Base-by-base conservation (phyloP, 176 grass and related monocot genomes). In the Aegilops speltoides region DNA sequence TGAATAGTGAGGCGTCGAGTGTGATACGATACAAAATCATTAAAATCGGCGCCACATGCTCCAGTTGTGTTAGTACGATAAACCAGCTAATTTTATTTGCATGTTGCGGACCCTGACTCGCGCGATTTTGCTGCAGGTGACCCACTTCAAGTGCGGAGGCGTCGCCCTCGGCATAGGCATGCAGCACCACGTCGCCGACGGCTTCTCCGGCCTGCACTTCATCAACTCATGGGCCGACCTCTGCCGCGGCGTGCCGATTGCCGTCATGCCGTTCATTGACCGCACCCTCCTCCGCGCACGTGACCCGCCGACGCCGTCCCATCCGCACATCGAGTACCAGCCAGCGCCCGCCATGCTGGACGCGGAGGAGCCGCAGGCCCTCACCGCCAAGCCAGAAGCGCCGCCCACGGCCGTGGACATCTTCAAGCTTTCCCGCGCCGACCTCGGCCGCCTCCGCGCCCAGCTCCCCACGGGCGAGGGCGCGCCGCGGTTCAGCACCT, bases 171-270 rank as follows among this genome's bases (percentile, higher is more conserved):
- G 95, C 48, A 93, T 98, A 22, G 95, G 93, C 65, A 92, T 98
- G 93, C 95, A 98, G 88, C 95, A 98, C 87, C 95, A 98, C 71
- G 93, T 89, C 46, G 95, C 93, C 6, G 95, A 98, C 62, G 95
- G 95, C 80, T 87, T 91, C 78, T 98, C 95, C 46, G 95, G 91
- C 41, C 87, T 98, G 36, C 95, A 93, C 77, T 95, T 98, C 91
- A 95, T 98, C 87, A 98, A 98, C 88, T 89, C 95, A 7, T 98
- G 95, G 95, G 80, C 95, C 3, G 95, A 98, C 86, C 76, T 95
- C 48, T 85, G 91, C 62, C 95, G 91, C 7, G 95, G 93, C 68
- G 82, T 86, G 77, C 78, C 85, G 13, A 89, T 95, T 57, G 46
- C 91, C 8, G 80, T 95, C 15, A 89, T 76, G 66, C 95, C 95